Evolutionary conservation across 768 basidiomycete species (phyloP), one percentile per base, ranked within the genome.

Genomic region (Termitomyces sp.): DNA sequence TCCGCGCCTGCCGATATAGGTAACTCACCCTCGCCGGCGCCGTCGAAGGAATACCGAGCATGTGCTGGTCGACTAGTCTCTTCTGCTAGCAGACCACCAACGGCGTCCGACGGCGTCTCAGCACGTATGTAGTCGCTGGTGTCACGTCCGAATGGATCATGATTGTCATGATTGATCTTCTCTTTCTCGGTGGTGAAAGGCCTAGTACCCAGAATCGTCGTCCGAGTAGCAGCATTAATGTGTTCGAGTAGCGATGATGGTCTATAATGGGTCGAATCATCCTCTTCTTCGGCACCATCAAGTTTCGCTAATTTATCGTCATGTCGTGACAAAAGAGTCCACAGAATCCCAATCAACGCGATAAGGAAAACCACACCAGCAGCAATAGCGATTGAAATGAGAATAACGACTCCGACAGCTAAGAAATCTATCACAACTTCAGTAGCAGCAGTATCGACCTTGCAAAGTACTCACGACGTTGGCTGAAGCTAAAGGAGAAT

Each of bases 311-410:
- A 61, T 65, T 83, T 86, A 66, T 92, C 89, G 40, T 93, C 92
- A 54, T 85, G 81, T 54, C 91, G 80, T 22, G 89, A 85, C 71
- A 93, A 84, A n/a, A 94, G 78, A 2, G 92, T 88, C 91, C 93
- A 92, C 38, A 96, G 72, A 54, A 96, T 89, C 51, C 92, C 92
- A 55, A 94, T 76, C 43, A 96, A 75, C 16, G 89, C 88, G 33
- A 94, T 77, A 0, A 95, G 76, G 80, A 94, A 95, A 38, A 95
- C 89, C 22, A 98, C 84, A 18, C 96, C 97, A 16, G 94, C 94
- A 10, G 92, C 87, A 62, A 98, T 97, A 26, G 97, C 97, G 61
- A 99, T 97, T 2, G 94, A 95, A 63, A 99, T 94, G 45, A 99
- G 81, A 63, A 98, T 98, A 55, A 99, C 94, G 38, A 98, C 81